Conservation (phyloP, 352 stramenopile genomes). For the Halophytophthora polymorphica region DNA sequence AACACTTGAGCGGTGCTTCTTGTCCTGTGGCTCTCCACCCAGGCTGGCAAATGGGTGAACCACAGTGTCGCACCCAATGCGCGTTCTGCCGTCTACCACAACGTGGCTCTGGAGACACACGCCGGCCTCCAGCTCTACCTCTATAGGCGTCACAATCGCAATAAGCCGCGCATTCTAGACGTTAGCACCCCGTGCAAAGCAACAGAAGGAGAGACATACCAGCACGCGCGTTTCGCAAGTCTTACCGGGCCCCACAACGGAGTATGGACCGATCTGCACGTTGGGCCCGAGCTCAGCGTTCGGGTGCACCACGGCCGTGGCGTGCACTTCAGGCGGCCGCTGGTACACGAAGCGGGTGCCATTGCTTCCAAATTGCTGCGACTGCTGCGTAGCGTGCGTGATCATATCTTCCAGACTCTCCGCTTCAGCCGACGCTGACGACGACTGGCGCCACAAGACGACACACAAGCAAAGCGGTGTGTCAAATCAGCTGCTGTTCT, state of each 20-base stretch:
- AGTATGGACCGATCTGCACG: conserved; percentile 73
- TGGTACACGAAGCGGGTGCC: background rate
- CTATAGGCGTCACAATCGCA: conserved; percentile 19
- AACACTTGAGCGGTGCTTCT: conserved; percentile 50
- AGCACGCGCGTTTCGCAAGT: background rate
- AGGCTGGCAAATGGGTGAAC: conserved; percentile 76
- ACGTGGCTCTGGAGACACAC: conserved; percentile 73
- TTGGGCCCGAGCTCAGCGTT: conserved; percentile 48
- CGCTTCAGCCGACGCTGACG: conserved; percentile 22
- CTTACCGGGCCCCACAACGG: conserved; percentile 58
- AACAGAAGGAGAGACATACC: background rate
- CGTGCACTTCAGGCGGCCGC: conserved; percentile 35
- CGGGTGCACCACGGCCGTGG: conserved; percentile 70
- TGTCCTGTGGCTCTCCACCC: conserved; percentile 75
- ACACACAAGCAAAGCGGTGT: too few species aligned
- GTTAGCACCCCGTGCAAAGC: conserved; percentile 3
- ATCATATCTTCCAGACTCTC: conserved; percentile 55
- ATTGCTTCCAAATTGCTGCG: too few species aligned
- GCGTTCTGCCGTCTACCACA: conserved; percentile 66
- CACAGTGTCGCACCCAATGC: conserved; percentile 47
- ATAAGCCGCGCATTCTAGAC: conserved; percentile 7
- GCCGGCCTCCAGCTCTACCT: conserved; percentile 63
- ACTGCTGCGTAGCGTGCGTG: conserved; percentile 33
- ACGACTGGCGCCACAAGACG: conserved; percentile 14
- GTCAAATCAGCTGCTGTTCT: too few species aligned